These are phyloP conservation scores for Saccharomycopsis babjevae DNA, from an alignment of 805 yeast genomes.

Conservation along the genomic window DNA sequence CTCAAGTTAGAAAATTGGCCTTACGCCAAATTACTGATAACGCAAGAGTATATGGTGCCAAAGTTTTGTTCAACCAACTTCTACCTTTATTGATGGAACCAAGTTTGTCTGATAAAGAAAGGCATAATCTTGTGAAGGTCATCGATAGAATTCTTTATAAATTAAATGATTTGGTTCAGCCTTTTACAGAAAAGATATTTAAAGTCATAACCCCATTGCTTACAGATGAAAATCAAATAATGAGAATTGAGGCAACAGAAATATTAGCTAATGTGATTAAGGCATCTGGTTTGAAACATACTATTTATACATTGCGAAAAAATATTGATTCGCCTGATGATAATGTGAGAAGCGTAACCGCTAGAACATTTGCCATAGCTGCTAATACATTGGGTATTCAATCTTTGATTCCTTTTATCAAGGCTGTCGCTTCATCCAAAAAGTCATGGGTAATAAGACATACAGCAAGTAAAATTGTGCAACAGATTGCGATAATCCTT, in stretches of 20 bases:
- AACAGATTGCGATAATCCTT: conserved; percentile 56
- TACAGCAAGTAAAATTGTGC: conserved; percentile 69
- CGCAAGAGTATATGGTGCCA: conserved; percentile 60
- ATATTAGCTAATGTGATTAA: conserved; percentile 63
- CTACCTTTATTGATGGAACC: conserved; percentile 69
- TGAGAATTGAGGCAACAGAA: conserved; percentile 72
- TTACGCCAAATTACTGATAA: conserved; percentile 55
- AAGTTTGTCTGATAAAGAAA: conserved; percentile 66
- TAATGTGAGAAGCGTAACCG: conserved; percentile 61
- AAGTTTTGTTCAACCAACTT: conserved; percentile 54
- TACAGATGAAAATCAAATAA: conserved; percentile 66
- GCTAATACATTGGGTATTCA: conserved; percentile 71
- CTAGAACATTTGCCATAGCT: conserved; percentile 75
- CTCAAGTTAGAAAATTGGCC: conserved; percentile 56
- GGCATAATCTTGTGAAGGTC: conserved; percentile 72
- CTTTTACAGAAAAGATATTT: conserved; percentile 63
- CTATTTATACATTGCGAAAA: conserved; percentile 71
- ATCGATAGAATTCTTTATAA: conserved; percentile 58
- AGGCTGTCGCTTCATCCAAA: conserved; percentile 67
- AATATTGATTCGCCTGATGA: conserved; percentile 81
- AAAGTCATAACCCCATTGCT: conserved; percentile 70
- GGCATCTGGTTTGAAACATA: conserved; percentile 72
- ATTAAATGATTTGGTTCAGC: conserved; percentile 55
- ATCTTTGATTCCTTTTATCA: conserved; percentile 64
- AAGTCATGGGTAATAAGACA: conserved; percentile 77